A percentile compares a stretch with the other conserved stretches of the same genome.
These are phyloP conservation scores for Solanum ossicruentum DNA, from an alignment of 257 asterid genomes.

Conservation along the genomic window DNA sequence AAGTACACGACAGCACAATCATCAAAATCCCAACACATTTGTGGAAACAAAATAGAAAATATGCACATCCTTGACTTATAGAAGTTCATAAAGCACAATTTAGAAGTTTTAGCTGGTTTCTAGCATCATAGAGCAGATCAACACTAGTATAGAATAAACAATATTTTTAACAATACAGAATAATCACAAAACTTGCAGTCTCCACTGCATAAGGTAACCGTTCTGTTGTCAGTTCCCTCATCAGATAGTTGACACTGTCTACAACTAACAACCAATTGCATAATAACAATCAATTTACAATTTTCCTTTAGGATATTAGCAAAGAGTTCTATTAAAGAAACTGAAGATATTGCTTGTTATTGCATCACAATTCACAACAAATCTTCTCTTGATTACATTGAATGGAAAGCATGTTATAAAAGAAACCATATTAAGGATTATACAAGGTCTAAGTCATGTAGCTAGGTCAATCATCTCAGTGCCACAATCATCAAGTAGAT, in stretches of 20 bases:
- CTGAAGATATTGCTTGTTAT: background rate
- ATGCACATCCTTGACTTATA: background rate
- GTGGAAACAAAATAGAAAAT: slow-evolving; percentile 2
- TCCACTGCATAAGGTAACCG: background rate
- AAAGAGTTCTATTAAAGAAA: background rate
- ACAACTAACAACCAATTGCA: background rate
- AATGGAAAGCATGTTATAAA: background rate
- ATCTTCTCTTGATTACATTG: background rate
- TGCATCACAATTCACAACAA: background rate
- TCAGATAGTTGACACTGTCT: background rate
- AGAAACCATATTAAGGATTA: background rate
- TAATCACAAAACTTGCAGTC: background rate
- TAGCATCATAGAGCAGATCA: background rate
- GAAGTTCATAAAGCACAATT: background rate
- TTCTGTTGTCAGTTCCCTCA: background rate
- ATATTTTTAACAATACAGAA: background rate
- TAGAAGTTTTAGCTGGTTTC: background rate
- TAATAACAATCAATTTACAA: background rate
- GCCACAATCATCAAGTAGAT: background rate
- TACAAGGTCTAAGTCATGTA: background rate
- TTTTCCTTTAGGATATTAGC: background rate
- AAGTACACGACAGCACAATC: slow-evolving; percentile 9
- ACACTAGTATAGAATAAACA: background rate
- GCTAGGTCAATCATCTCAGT: background rate
- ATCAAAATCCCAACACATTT: slow-evolving; percentile 9